Base-by-base conservation (phyloP, 495 filamentous ascomycete species). In the Neurospora sp. region DNA sequence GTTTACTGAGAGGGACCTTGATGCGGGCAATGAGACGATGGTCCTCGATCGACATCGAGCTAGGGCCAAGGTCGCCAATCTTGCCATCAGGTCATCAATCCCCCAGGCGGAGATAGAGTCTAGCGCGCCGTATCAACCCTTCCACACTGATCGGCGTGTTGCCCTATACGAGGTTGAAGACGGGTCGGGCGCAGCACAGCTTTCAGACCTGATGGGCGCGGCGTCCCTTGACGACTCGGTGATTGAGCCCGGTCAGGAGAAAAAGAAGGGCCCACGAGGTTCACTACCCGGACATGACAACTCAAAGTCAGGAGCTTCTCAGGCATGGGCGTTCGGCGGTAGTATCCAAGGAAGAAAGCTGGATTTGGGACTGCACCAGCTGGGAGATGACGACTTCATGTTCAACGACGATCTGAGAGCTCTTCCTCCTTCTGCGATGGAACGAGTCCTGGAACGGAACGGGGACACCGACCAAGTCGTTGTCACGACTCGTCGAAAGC, bases 81-180 rank as follows among this genome's bases (percentile, higher is more conserved):
- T 81, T 42, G 76, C 80, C 69, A 80, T 83, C 9, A 85, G 86
- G 69, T 84, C 85, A 4, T 85, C 85, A n/a, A 89, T 97, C 70
- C 93, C 93, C 5, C 91, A 94, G 75, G 92, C 94, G 3, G 94
- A 98, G 83, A 95, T 97, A 74, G 94, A 98, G 79, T 96, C 94
- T 2, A 96, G 93, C 74, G 91, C 93, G 9, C 91, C 93, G 3
- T 97, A 94, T 73, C 92, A 94, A 74, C 93, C 94, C 0, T 97
- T 97, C 83, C 93, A 97, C 78, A 94, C 93, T 0, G 94, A 97
- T 75, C 88, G 89, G 23, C 88, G 94, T 11, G 92, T 97, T 41
- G 87, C 85, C 39, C 81, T 97, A 16, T 90, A 89, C 76, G 84
- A 91, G 71, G 0, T 77, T 9, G 54, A 62, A 18, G 93, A 90